Base-by-base conservation (phyloP, 352 stramenopile genomes). In the Pythium volutum region DNA sequence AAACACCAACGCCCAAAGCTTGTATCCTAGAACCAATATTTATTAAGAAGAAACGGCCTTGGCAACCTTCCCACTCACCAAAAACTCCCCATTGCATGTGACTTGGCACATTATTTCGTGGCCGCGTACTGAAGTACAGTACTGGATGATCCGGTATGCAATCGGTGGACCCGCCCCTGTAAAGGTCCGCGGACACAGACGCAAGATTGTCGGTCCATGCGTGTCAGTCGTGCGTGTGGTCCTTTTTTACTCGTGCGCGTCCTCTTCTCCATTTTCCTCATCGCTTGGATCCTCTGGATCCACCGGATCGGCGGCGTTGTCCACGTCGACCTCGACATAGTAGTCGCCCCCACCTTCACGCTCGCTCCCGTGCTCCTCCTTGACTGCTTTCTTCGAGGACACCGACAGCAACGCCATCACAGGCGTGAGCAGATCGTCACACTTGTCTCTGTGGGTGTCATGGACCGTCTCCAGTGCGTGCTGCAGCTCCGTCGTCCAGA, bases 341-440 rank as follows among this genome's bases (percentile, higher is more conserved):
- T 55, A 27, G 3, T 58, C 58, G 16, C 38, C 15, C 3, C 31
- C 34, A 22, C 42, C 34, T 49, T 25, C 56, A 7, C 42, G 23
- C 10, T 56, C 46, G 18, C 45, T 43, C 18, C 41, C 45, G 1
- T 22, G 29, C 5, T 46, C 49, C 4, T 58, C 39, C 38, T 59
- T 48, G 3, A 58, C 39, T 27, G 52, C 58, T 6, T 65, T 25
- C 15, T 51, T 41, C 0, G 27, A 3, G 2, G 42, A 4, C 2
- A 70, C 33, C 12, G 48, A 53, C 25, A 71, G 42, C 39, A 71
- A 27, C 12, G 64, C 25, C 29, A 51, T 29, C 11, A 88, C 55
- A 0, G 69, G 64, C 20, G 64, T 49, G 66, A 83, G 84, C 0
- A 91, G 64, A 41, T 88, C 79, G 2, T 72, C 67, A 23, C 70